phyloP scores from a whole-genome alignment of 2,329 filamentous ascomycete species.

The Fusarium nanum region DNA sequence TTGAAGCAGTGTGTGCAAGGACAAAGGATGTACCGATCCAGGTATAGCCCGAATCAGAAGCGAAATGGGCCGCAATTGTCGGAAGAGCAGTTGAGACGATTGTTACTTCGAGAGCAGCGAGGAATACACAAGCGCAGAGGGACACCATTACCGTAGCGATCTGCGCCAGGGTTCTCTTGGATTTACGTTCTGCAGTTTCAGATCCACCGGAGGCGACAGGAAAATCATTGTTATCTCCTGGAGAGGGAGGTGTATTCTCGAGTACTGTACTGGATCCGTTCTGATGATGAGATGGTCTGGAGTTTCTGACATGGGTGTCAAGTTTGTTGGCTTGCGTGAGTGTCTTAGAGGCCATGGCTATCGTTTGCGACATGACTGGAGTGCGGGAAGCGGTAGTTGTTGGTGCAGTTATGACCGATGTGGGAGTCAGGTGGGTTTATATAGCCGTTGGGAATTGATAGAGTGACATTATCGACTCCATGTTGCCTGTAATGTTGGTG shows the following conservation, averaged over 20 bases:
- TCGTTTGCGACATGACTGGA: slow-evolving; percentile 29
- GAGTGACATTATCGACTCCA: not conserved
- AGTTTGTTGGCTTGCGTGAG: not conserved
- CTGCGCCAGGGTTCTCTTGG: slow-evolving; percentile 33
- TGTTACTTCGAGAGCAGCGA: slow-evolving; percentile 63
- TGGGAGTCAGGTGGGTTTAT: not conserved
- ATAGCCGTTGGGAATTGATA: not conserved
- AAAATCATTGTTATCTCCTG: not conserved
- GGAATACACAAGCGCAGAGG: slow-evolving; percentile 56
- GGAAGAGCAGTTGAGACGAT: slow-evolving; percentile 72
- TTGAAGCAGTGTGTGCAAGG: slow-evolving; percentile 73
- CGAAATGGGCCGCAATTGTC: slow-evolving; percentile 67
- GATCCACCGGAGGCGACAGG: not conserved
- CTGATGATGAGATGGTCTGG: not conserved
- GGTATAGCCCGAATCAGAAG: slow-evolving; percentile 74
- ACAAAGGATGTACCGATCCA: slow-evolving; percentile 83
- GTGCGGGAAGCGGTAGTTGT: not conserved
- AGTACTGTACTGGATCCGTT: not conserved
- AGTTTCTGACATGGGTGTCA: not conserved
- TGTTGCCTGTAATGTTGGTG: not conserved
- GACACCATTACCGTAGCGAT: slow-evolving; percentile 52
- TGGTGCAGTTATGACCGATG: not conserved
- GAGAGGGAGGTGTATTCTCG: rapidly evolving
- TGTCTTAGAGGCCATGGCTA: not conserved
- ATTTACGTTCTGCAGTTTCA: not conserved